Evolutionary conservation across 805 yeast species (phyloP).

Genomic region (Barnettozyma botsteinii): DNA sequence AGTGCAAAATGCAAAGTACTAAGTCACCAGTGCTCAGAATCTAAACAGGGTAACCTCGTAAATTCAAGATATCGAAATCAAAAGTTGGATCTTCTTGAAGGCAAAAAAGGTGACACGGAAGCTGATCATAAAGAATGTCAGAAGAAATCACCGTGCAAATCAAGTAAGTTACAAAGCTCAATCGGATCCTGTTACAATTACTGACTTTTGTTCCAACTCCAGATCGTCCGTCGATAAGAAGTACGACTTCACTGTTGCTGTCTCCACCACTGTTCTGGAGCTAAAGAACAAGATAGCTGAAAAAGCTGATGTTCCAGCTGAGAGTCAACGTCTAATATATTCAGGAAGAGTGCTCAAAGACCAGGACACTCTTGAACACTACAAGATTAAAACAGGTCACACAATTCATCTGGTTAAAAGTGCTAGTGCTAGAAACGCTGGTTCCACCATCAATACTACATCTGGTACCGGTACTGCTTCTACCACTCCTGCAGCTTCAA

Average conservation of each 20-base stretch:
- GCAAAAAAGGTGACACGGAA: neutral
- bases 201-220: slow-evolving; percentile 15
- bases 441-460: slow-evolving; percentile 17
- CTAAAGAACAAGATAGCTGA: slow-evolving; percentile 62
- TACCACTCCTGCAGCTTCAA: slow-evolving; percentile 11
- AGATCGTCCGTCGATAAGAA: slow-evolving; percentile 67
- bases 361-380: slow-evolving; percentile 61
- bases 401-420: slow-evolving; percentile 87
- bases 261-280: slow-evolving; percentile 53
- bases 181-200: neutral
- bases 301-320: slow-evolving; percentile 60
- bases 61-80: neutral
- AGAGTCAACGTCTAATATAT: slow-evolving; percentile 83
- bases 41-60: slow-evolving; percentile 1
- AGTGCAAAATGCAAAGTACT: too few species aligned
- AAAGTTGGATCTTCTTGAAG: neutral
- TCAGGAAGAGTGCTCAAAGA: slow-evolving; percentile 94
- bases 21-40: too few species aligned
- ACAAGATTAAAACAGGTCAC: slow-evolving; percentile 81
- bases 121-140: neutral
- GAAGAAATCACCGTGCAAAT: slow-evolving; percentile 20
- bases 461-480: slow-evolving; percentile 39
- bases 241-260: slow-evolving; percentile 55
- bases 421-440: slow-evolving; percentile 42
- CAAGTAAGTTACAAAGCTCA: slow-evolving; percentile 13